Percentiles rank a stretch among this genome's conserved stretches.
Conservation (phyloP, 2,329 filamentous ascomycete species). For the Aspergillus alliaceus region DNA sequence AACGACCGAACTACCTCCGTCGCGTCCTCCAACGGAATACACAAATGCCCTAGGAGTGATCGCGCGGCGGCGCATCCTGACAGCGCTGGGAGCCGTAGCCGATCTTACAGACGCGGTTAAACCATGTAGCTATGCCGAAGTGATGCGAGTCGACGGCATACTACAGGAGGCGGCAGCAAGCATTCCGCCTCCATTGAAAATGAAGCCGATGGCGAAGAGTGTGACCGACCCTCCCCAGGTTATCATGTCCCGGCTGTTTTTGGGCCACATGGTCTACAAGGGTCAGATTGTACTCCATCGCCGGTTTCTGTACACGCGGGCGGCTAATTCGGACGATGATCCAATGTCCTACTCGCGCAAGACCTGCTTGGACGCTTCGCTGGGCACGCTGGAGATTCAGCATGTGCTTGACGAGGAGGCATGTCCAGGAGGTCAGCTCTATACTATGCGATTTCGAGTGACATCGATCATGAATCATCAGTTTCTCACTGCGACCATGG, state of each 20-base stretch:
- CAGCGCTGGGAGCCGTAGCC: constrained; percentile 30
- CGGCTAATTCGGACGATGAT: constrained; percentile 16
- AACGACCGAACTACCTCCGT: constrained; percentile 49
- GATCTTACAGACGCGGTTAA: constrained; percentile 30
- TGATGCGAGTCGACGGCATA: constrained; percentile 29
- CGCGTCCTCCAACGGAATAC: constrained; percentile 53
- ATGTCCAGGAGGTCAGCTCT: constrained; percentile 54
- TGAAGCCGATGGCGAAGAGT: constrained; percentile 17
- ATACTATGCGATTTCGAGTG: constrained; percentile 57
- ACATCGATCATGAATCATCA: constrained; percentile 59
- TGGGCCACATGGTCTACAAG: constrained; percentile 23
- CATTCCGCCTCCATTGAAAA: constrained; percentile 13
- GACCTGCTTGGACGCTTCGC: constrained; percentile 48
- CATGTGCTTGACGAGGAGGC: constrained; percentile 51
- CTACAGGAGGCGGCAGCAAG: constrained; percentile 24
- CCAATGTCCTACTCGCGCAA: constrained; percentile 40
- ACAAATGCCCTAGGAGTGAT: constrained; percentile 43
- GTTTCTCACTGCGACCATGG: constrained; percentile 60
- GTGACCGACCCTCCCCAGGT: constrained; percentile 23
- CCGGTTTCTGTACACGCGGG: constrained; percentile 10
- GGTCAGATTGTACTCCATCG: constrained; percentile 24
- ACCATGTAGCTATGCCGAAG: constrained; percentile 27
- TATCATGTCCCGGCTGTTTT: constrained; percentile 22
- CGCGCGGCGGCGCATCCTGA: constrained; percentile 32
- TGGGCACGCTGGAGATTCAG: constrained; percentile 50